Evolutionary conservation across 148 eudicot species (phyloP), one percentile per base, ranked within the genome.

Genomic region (Euryodendron excelsum): DNA sequence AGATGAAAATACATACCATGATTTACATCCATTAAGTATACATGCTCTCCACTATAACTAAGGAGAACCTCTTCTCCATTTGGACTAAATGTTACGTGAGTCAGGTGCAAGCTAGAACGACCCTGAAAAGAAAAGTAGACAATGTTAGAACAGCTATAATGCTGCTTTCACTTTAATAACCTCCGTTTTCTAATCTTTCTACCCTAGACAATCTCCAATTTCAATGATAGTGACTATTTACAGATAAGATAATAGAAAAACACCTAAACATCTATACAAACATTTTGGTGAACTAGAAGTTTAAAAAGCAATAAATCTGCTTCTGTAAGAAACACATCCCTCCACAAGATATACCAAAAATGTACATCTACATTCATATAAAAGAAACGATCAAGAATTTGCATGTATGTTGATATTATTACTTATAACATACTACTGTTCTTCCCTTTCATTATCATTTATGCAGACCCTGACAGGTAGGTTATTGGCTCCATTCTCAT

Each of bases 1-100:
- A 2, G n/a, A 31, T 48, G 47, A 59, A 56, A 58, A 58, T 27
- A 70, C 60, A 18, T 5, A 93, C 97, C 94, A 80, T 79, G 84
- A 80, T 89, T 89, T 34, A 87, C 86, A 89, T 96, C 99, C 97
- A 96, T 93, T 60, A 93, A 77, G 86, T 96, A 96, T 15, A 90
- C 97, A 84, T 96, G 94, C 73, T 96, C 99, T 72, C 98, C 99
- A 74, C 99, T 96, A 72, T 96, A 96, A 78, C 88, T 96, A 55
- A 91, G 87, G 55, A 96, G 97, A 81, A 90, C 87, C 83, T 96
- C 99, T 81, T 91, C 97, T 25, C 94, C 93, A 81, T 92, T 84
- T 34, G 98, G 98, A 88, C 99, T 93, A 80, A 96, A 96, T 34
- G 99, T 77, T 27, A 93, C 97, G 77, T 96, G 99, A 74, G 98